These are phyloP conservation scores for Parathielavia appendiculata DNA, from an alignment of 495 filamentous ascomycete genomes.

Conservation along the genomic window DNA sequence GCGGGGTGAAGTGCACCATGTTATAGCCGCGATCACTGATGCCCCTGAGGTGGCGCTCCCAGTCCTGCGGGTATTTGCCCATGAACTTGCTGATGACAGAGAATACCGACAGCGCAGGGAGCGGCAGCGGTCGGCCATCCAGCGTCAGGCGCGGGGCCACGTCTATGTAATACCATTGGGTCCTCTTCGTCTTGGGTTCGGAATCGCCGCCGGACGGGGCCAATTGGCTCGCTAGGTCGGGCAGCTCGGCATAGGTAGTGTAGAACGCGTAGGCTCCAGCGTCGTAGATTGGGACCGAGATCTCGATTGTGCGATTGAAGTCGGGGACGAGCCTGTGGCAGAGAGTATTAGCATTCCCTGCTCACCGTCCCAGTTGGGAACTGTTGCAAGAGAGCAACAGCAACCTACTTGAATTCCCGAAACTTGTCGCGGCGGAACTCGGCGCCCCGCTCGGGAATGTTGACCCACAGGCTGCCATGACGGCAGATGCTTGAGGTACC, in stretches of 20 bases:
- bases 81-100: conserved; percentile 98
- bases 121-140: conserved; percentile 61
- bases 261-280: conserved; percentile 97
- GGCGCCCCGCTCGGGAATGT: conserved; percentile 72
- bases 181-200: conserved; percentile 52
- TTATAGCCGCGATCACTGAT: conserved; percentile 91
- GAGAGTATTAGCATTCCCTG: background rate
- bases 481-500: conserved; percentile 94
- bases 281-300: conserved; percentile 74
- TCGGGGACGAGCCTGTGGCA: conserved; percentile 68
- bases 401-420: conserved; percentile 73
- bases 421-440: conserved; percentile 73
- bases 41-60: conserved; percentile 81
- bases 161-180: conserved; percentile 82
- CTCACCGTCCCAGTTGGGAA: background rate
- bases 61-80: conserved; percentile 81
- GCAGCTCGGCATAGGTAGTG: conserved; percentile 83
- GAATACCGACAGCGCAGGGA: conserved; percentile 83
- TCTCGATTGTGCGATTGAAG: conserved; percentile 86
- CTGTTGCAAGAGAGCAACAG: too few relatives aligned
- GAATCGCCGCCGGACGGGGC: conserved; percentile 31
- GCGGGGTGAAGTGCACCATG: conserved; percentile 96
- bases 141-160: conserved; percentile 79
- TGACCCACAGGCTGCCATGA: conserved; percentile 91
- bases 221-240: conserved; percentile 61